Conservation (phyloP, 2,329 filamentous ascomycete species). For the Plectosphaerella plurivora region DNA sequence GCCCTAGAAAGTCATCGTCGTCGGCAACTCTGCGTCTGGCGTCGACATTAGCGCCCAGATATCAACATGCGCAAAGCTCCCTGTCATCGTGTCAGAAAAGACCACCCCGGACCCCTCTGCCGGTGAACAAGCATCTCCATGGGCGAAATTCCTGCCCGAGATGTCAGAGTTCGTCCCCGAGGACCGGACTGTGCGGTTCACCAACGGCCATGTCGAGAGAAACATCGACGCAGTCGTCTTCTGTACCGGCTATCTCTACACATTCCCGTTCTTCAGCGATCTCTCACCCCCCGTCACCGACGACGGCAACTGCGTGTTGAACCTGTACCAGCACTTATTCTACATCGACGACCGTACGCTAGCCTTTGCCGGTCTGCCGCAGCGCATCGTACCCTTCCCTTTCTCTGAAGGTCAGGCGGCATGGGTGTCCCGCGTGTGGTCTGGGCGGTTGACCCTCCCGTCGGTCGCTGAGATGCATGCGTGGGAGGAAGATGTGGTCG, state of each 20-base stretch:
- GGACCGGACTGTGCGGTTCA: conserved; percentile 55
- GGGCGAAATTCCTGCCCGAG: conserved; percentile 30
- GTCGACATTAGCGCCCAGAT: conserved; percentile 65
- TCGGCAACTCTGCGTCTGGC: conserved; percentile 69
- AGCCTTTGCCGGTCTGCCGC: conserved; percentile 60
- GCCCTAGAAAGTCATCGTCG: conserved; percentile 56
- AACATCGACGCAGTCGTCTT: conserved; percentile 76
- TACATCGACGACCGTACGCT: conserved; percentile 61
- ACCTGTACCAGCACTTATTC: conserved; percentile 66
- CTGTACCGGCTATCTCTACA: conserved; percentile 86
- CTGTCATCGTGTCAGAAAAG: conserved; percentile 53
- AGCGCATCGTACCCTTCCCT: conserved; percentile 69
- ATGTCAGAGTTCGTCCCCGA: conserved; percentile 41
- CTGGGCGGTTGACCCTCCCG: conserved; percentile 56
- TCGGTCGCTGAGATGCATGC: conserved; percentile 47
- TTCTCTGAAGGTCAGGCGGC: conserved; percentile 65
- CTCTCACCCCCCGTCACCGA: conserved; percentile 46
- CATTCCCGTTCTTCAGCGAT: conserved; percentile 65
- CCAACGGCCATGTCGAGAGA: conserved; percentile 58
- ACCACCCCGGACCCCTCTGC: conserved; percentile 20
- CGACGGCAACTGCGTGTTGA: conserved; percentile 54
- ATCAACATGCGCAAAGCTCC: conserved; percentile 42
- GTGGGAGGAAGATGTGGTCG: conserved; percentile 56
- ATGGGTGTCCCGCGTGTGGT: conserved; percentile 62
- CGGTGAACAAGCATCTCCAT: conserved; percentile 12